These are phyloP conservation scores for Rhodotorula sp. DNA, from an alignment of 1,284 basidiomycete genomes.

Conservation along the genomic window DNA sequence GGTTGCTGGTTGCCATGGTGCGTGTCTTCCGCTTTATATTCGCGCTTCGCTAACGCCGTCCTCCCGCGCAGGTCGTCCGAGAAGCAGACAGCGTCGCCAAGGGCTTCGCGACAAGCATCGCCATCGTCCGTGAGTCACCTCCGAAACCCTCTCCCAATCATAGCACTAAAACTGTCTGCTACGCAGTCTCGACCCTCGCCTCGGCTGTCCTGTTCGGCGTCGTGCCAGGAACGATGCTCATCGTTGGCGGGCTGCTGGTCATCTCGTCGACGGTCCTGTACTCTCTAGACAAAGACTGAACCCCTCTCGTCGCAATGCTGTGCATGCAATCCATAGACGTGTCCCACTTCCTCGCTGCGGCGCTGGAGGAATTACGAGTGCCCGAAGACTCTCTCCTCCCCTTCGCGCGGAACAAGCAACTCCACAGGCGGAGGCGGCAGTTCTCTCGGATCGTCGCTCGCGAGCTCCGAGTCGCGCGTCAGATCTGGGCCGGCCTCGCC, in stretches of 20 bases:
- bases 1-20: slow-evolving; percentile 42
- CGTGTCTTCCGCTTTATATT: neutral
- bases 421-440: slow-evolving; percentile 13
- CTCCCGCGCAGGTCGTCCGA: slow-evolving; percentile 29
- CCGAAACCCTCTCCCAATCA: neutral
- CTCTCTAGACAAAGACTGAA: slow-evolving; percentile 13
- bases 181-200: slow-evolving; percentile 38
- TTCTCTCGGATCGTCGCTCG: slow-evolving; percentile 16
- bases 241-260: slow-evolving; percentile 36
- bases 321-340: neutral
- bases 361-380: neutral
- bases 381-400: neutral
- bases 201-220: slow-evolving; percentile 27
- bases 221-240: slow-evolving; percentile 32
- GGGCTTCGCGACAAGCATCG: slow-evolving; percentile 43
- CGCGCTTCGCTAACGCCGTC: neutral
- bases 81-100: slow-evolving; percentile 42
- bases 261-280: slow-evolving; percentile 40
- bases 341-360: neutral
- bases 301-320: neutral
- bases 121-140: slow-evolving; percentile 40
- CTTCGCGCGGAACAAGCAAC: neutral
- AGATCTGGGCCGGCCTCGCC: neutral
- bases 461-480: neutral
- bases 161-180: no score